A percentile compares a stretch with the other conserved stretches of the same genome.
phyloP scores from a whole-genome alignment of 2,329 filamentous ascomycete genomes.

The Talaromyces sp. region DNA sequence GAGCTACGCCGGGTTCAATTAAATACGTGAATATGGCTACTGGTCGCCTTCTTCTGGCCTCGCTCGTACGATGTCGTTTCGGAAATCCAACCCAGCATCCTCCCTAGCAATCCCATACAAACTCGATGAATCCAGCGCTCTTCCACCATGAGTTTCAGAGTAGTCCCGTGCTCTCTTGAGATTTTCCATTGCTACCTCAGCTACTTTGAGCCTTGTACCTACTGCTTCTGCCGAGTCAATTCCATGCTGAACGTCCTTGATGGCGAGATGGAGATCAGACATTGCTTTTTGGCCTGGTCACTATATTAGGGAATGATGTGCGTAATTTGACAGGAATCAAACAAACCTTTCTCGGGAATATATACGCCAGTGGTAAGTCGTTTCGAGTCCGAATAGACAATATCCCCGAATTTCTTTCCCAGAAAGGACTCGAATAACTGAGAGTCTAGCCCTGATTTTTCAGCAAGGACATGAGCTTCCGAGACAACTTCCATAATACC shows the following conservation, averaged over 20 bases:
- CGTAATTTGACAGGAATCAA: slow-evolving; percentile 14
- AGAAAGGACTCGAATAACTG: slow-evolving; percentile 23
- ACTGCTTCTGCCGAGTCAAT: slow-evolving; percentile 39
- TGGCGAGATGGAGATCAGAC: slow-evolving; percentile 47
- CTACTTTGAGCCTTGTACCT: slow-evolving; percentile 39
- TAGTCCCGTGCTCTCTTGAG: slow-evolving; percentile 41
- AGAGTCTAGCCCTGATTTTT: slow-evolving; percentile 23
- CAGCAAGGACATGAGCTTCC: slow-evolving; percentile 28
- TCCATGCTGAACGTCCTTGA: slow-evolving; percentile 50
- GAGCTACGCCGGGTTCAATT: neutral
- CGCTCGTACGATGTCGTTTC: slow-evolving; percentile 30
- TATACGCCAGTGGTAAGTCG: slow-evolving; percentile 25
- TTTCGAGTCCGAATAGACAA: slow-evolving; percentile 23
- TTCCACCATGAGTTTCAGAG: slow-evolving; percentile 25
- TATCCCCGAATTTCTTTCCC: slow-evolving; percentile 24
- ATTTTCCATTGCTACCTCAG: slow-evolving; percentile 41
- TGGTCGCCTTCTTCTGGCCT: neutral
- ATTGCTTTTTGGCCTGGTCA: slow-evolving; percentile 22
- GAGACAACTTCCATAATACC: slow-evolving; percentile 23
- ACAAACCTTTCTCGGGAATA: slow-evolving; percentile 22
- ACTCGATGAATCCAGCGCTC: slow-evolving; percentile 47
- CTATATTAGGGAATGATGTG: neutral
- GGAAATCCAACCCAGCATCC: slow-evolving; percentile 43
- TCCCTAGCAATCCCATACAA: slow-evolving; percentile 47
- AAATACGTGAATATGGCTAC: neutral